phyloP scores from a whole-genome alignment of 352 stramenopile species.

The Phytopythium mirpurense region DNA sequence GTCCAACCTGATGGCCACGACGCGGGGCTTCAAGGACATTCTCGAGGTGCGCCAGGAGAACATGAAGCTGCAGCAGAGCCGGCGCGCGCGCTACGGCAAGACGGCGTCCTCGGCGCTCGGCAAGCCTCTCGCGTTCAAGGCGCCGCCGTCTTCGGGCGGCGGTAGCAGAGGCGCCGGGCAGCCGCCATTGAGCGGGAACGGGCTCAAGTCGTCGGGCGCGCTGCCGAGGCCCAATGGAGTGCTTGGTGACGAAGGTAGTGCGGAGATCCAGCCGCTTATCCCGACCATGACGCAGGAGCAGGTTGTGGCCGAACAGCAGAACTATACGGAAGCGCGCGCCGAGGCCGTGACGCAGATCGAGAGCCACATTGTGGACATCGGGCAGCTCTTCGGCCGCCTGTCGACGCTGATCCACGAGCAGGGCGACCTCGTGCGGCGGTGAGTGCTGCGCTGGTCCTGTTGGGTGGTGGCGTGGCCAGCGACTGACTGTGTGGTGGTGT shows the following conservation, averaged over 20 bases:
- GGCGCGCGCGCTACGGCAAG: constrained; percentile 70
- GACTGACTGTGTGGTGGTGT: constrained; percentile 15
- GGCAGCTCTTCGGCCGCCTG: constrained; percentile 75
- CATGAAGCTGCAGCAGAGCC: constrained; percentile 83
- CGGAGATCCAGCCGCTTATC: constrained; percentile 68
- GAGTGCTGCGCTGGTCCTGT: constrained; percentile 5
- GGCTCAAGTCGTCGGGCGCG: constrained; percentile 30
- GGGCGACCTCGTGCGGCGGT: constrained; percentile 77
- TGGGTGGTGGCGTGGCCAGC: background rate
- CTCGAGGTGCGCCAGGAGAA: constrained; percentile 83
- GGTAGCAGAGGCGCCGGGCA: constrained; percentile 7
- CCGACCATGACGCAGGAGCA: constrained; percentile 68
- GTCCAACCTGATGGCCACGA: constrained; percentile 75
- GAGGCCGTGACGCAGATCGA: constrained; percentile 83
- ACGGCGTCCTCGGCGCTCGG: constrained; percentile 60
- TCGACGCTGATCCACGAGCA: constrained; percentile 80
- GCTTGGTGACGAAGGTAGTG: constrained; percentile 17
- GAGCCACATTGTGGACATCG: constrained; percentile 84
- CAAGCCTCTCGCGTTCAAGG: constrained; percentile 72
- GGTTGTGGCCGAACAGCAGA: constrained; percentile 71
- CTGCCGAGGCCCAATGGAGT: constrained; percentile 51
- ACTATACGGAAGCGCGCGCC: constrained; percentile 65
- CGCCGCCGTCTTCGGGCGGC: constrained; percentile 6
- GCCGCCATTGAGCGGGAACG: constrained; percentile 21
- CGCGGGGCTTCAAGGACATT: constrained; percentile 81